Evolutionary conservation across 306 rosid genomes (phyloP).

Genomic region (Rosa persica): DNA sequence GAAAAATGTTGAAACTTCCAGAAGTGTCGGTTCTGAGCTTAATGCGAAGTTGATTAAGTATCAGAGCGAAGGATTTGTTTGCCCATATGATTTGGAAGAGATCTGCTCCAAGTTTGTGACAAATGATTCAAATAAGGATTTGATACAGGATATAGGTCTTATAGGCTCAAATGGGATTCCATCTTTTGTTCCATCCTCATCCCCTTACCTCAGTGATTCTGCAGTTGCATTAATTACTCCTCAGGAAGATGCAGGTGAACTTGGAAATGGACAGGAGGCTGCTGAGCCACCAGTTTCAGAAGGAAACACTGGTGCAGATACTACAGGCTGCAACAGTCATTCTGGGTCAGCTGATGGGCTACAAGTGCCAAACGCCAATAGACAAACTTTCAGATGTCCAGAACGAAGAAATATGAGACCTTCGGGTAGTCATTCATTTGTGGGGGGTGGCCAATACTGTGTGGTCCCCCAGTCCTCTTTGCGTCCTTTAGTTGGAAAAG

Average conservation of each 20-base stretch:
- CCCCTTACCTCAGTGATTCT: slow-evolving; percentile 59
- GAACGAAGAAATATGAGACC: slow-evolving; percentile 46
- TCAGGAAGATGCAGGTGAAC: slow-evolving; percentile 40
- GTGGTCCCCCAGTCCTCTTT: slow-evolving; percentile 81
- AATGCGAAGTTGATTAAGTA: slow-evolving; percentile 64
- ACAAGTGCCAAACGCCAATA: slow-evolving; percentile 35
- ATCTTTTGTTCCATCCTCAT: slow-evolving; percentile 50
- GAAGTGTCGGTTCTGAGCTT: slow-evolving; percentile 43
- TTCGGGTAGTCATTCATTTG: slow-evolving; percentile 36
- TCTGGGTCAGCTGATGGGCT: slow-evolving; percentile 40
- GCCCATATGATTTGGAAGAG: slow-evolving; percentile 74
- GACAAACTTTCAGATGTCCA: slow-evolving; percentile 34
- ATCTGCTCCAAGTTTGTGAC: slow-evolving; percentile 74
- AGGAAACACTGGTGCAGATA: slow-evolving; percentile 42
- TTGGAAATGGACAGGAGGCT: slow-evolving; percentile 36
- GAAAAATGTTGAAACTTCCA: slow-evolving; percentile 38
- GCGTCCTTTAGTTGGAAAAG: slow-evolving; percentile 81
- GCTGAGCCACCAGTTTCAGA: slow-evolving; percentile 39
- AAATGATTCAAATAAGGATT: slow-evolving; percentile 71
- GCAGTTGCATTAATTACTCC: slow-evolving; percentile 31
- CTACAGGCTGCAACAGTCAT: slow-evolving; percentile 29
- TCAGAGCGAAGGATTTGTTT: slow-evolving; percentile 58
- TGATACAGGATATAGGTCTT: slow-evolving; percentile 75
- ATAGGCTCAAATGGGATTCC: slow-evolving; percentile 72
- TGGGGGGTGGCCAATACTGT: slow-evolving; percentile 58